A percentile compares a stretch with the other conserved stretches of the same genome.
These are phyloP conservation scores for Lactarius indigo DNA, from an alignment of 768 basidiomycete genomes.

Conservation along the genomic window DNA sequence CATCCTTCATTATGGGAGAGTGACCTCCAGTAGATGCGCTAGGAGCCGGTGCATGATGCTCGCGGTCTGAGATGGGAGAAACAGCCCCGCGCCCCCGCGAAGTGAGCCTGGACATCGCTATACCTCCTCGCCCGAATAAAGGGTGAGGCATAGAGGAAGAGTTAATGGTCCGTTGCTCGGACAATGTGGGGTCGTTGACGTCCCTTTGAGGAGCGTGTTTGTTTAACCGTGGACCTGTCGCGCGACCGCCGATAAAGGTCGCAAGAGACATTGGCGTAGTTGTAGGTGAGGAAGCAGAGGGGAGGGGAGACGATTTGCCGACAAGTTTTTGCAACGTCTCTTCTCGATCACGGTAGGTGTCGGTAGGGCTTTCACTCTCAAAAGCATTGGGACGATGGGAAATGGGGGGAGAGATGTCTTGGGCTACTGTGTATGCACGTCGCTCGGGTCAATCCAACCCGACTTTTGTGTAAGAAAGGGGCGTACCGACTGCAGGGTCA, in stretches of 20 bases:
- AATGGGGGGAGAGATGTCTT: slow-evolving; percentile 1
- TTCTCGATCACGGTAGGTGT: slow-evolving; percentile 3
- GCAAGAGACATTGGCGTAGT: slow-evolving; percentile 66
- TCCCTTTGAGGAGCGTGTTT: slow-evolving; percentile 71
- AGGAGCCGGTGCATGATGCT: slow-evolving; percentile 3
- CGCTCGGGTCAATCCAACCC: slow-evolving; percentile 8
- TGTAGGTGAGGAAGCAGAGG: slow-evolving; percentile 10
- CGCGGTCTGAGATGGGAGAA: slow-evolving; percentile 3
- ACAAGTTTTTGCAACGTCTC: slow-evolving; percentile 18
- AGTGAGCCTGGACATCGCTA: slow-evolving; percentile 74
- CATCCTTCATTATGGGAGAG: slow-evolving; percentile 15
- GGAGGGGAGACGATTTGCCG: not conserved
- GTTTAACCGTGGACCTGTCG: slow-evolving; percentile 69
- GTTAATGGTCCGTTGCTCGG: slow-evolving; percentile 54
- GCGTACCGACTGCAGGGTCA: slow-evolving; percentile 33
- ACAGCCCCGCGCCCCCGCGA: slow-evolving; percentile 23
- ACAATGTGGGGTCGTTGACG: slow-evolving; percentile 59
- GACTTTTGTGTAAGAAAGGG: not conserved
- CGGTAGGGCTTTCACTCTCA: not conserved
- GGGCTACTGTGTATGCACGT: not conserved
- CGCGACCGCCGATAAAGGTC: slow-evolving; percentile 76
- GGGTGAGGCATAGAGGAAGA: slow-evolving; percentile 56
- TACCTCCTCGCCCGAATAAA: slow-evolving; percentile 67
- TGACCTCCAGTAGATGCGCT: slow-evolving; percentile 10
- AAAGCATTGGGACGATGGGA: not conserved